Evolutionary conservation across 345 rosid species (phyloP), one percentile per base, ranked within the genome.

Genomic region (Gossypium arboreum): DNA sequence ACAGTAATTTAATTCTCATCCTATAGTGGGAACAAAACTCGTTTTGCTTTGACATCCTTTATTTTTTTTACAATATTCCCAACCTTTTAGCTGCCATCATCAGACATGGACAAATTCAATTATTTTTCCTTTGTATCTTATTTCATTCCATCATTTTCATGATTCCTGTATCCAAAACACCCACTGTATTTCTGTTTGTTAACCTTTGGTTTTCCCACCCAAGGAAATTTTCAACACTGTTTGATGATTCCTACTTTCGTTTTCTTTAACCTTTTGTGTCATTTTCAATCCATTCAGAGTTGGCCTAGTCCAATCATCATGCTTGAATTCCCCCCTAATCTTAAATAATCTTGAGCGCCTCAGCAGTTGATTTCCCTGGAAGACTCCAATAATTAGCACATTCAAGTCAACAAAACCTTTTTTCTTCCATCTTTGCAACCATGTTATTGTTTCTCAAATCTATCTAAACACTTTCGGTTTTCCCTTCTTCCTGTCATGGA

Each of bases 401-500:
- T 50, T 69, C 4, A 69, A 69, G 73, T 69, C 73, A 13, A 67
- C 41, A 12, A 12, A 25, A 48, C 41, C 4, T 48, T 24, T 27
- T 27, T 47, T 48, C 29, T 48, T 25, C 71, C 58, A 50, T 50
- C 44, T 15, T 9, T 48, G 43, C 71, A 50, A 48, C 18, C 57
- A 24, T 69, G 73, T 51, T 52, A 50, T 50, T 69, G 73, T 69
- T 69, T 51, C 73, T 69, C 60, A 27, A 27, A 69, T 3, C 58
- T 9, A 51, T 51, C 58, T 48, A 3, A 3, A 17, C 16, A 51
- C 45, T 24, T 69, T 69, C 24, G 16, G 17, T 25, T 50, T 69
- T 16, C 60, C 13, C 25, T 51, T 29, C 59, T 51, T 77, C 67
- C 22, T 44, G 55, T 27, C 9, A 75, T 73, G 86, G 71, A 77